Conservation (phyloP, 306 rosid genomes). For the Rosa chinensis region DNA sequence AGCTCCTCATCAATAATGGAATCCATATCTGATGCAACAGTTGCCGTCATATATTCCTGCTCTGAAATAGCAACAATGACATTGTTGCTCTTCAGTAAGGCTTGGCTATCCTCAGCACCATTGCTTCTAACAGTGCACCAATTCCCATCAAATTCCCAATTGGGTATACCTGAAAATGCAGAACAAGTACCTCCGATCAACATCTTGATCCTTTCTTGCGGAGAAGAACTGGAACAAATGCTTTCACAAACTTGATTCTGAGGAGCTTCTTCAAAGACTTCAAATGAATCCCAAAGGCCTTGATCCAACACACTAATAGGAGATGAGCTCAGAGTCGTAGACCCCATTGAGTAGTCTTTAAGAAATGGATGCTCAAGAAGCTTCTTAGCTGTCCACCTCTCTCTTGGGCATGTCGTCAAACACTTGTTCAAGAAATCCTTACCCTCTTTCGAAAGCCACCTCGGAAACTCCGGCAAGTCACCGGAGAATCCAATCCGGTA, state of each 20-base stretch:
- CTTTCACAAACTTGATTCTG: conserved; percentile 15
- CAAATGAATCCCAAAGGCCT: conserved; percentile 43
- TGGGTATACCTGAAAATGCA: conserved; percentile 8
- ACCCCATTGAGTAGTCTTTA: conserved; percentile 9
- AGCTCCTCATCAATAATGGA: conserved; percentile 14
- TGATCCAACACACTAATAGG: conserved; percentile 52
- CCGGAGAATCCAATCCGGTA: conserved; percentile 45
- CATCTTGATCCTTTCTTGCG: conserved; percentile 34
- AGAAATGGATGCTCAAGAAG: conserved; percentile 54
- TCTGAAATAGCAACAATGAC: not conserved
- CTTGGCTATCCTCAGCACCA: conserved; percentile 5
- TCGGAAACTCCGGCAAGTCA: conserved; percentile 37
- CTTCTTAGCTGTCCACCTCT: conserved; percentile 44
- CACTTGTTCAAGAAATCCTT: conserved; percentile 49
- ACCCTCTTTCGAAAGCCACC: conserved; percentile 34
- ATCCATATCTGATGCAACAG: not conserved
- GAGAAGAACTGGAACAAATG: conserved; percentile 25
- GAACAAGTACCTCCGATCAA: conserved; percentile 26
- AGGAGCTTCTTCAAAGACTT: conserved; percentile 21
- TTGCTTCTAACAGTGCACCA: conserved; percentile 48
- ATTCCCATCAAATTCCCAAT: conserved; percentile 35
- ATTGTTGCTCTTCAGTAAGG: not conserved
- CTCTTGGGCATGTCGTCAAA: conserved; percentile 35
- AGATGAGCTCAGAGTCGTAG: conserved; percentile 29
- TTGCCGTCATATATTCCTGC: conserved; percentile 11